phyloP scores from a whole-genome alignment of 306 rosid species.

The Prunus kanzakura region DNA sequence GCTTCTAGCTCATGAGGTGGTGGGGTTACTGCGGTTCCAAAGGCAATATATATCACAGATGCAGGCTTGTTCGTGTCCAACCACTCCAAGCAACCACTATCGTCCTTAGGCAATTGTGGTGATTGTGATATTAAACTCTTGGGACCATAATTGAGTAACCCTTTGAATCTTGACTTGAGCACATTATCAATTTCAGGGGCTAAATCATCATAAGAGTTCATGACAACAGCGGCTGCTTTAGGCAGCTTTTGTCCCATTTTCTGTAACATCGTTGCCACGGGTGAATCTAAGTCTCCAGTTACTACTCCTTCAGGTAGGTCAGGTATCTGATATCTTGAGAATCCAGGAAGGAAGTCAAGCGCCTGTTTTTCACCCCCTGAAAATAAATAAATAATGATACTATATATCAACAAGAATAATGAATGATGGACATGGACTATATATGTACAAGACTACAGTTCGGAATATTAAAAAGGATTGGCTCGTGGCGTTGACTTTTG shows the following conservation, averaged over 20 bases:
- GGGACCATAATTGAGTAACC: slow-evolving; percentile 59
- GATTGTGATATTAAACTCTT: slow-evolving; percentile 29
- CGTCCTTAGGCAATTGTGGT: slow-evolving; percentile 17
- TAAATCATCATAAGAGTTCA: slow-evolving; percentile 54
- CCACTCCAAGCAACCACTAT: slow-evolving; percentile 50
- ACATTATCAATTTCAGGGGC: slow-evolving; percentile 18
- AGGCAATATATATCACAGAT: slow-evolving; percentile 58
- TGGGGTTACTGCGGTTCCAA: slow-evolving; percentile 44
- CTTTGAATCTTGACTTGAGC: slow-evolving; percentile 29
- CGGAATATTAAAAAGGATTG: too few species aligned
- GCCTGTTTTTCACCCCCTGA: slow-evolving; percentile 21
- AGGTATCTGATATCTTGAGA: slow-evolving; percentile 21
- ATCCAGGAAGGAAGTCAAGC: slow-evolving; percentile 53
- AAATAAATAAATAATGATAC: not conserved
- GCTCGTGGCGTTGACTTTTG: too few species aligned
- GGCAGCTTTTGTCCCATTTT: slow-evolving; percentile 60
- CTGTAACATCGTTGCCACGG: slow-evolving; percentile 39
- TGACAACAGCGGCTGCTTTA: slow-evolving; percentile 47
- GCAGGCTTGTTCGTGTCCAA: slow-evolving; percentile 29
- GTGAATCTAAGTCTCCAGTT: slow-evolving; percentile 17
- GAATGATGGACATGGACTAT: too few species aligned
- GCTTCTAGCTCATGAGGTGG: slow-evolving; percentile 53
- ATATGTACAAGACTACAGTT: too few species aligned
- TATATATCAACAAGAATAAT: too few species aligned
- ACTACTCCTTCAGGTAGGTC: slow-evolving; percentile 57